Percentiles rank a stretch among this genome's conserved stretches.
Evolutionary conservation across 441 rosid species (phyloP).

Genomic region (Croton laevigatus): DNA sequence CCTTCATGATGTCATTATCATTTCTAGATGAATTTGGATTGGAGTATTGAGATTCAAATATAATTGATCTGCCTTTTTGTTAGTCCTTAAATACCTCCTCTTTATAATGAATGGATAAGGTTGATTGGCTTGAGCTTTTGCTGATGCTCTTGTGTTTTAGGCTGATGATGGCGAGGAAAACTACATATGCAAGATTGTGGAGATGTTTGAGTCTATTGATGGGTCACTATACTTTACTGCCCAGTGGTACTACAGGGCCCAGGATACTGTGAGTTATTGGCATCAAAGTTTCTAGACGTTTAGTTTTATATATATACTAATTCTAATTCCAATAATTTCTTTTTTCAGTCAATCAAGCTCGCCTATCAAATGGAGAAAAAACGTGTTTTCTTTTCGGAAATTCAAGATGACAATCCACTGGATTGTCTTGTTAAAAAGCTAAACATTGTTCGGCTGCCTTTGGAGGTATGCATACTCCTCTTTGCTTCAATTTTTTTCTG

Average conservation of each 20-base stretch:
- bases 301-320: background rate
- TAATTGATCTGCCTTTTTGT: background rate
- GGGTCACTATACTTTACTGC: conserved; percentile 46
- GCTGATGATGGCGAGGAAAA: conserved; percentile 41
- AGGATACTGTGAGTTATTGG: conserved; percentile 52
- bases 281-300: background rate
- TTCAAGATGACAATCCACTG: conserved; percentile 48
- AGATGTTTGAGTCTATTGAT: conserved; percentile 53
- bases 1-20: background rate
- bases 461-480: conserved; percentile 31
- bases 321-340: background rate
- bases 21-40: background rate
- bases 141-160: conserved; percentile 26
- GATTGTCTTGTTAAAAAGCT: conserved; percentile 50
- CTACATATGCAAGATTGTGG: conserved; percentile 51
- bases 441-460: conserved; percentile 39
- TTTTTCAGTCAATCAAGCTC: conserved; percentile 42
- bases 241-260: conserved; percentile 70
- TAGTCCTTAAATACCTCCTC: background rate
- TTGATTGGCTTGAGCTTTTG: background rate
- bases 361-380: conserved; percentile 32
- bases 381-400: conserved; percentile 60
- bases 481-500: background rate
- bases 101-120: background rate
- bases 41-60: background rate